These are phyloP conservation scores for Hawksworthiomyces lignivorus DNA, from an alignment of 2,329 filamentous ascomycete species.

Conservation along the genomic window DNA sequence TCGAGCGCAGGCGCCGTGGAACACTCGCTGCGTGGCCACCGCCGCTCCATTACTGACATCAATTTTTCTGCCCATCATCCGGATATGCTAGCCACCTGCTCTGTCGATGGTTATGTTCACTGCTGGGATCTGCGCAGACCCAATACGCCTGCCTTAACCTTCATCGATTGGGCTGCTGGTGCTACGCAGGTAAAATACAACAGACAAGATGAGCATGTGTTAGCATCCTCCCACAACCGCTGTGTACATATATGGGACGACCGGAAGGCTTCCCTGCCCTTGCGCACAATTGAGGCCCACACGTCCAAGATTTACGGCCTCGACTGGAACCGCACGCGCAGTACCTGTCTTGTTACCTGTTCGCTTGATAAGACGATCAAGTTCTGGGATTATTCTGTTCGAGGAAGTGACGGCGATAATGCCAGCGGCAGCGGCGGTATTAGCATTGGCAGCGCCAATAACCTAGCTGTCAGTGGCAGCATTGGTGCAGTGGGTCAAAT, in stretches of 20 bases:
- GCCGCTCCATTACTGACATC: slow-evolving; percentile 86
- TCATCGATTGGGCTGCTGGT: slow-evolving; percentile 88
- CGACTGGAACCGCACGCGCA: slow-evolving; percentile 79
- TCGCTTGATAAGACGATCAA: slow-evolving; percentile 89
- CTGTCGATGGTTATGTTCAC: slow-evolving; percentile 87
- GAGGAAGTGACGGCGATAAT: background rate
- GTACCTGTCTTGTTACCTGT: slow-evolving; percentile 72
- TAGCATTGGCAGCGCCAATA: slow-evolving; percentile 29
- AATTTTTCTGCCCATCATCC: slow-evolving; percentile 93
- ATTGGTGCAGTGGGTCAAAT: slow-evolving; percentile 1
- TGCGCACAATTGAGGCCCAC: slow-evolving; percentile 81
- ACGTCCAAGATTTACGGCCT: slow-evolving; percentile 91
- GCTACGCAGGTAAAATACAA: slow-evolving; percentile 96
- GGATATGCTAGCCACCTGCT: slow-evolving; percentile 81
- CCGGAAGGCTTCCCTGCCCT: slow-evolving; percentile 65
- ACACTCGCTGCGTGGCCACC: slow-evolving; percentile 75
- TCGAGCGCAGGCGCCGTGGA: slow-evolving; percentile 66
- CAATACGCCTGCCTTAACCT: slow-evolving; percentile 65
- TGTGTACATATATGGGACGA: slow-evolving; percentile 88
- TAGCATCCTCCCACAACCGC: slow-evolving; percentile 85
- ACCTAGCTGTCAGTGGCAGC: slow-evolving; percentile 17
- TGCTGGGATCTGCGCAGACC: slow-evolving; percentile 81
- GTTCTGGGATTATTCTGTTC: slow-evolving; percentile 67
- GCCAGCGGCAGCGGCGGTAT: background rate
- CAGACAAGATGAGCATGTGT: slow-evolving; percentile 73